Evolutionary conservation across 495 filamentous ascomycete species (phyloP).

Genomic region (Bryoglossum gracile): DNA sequence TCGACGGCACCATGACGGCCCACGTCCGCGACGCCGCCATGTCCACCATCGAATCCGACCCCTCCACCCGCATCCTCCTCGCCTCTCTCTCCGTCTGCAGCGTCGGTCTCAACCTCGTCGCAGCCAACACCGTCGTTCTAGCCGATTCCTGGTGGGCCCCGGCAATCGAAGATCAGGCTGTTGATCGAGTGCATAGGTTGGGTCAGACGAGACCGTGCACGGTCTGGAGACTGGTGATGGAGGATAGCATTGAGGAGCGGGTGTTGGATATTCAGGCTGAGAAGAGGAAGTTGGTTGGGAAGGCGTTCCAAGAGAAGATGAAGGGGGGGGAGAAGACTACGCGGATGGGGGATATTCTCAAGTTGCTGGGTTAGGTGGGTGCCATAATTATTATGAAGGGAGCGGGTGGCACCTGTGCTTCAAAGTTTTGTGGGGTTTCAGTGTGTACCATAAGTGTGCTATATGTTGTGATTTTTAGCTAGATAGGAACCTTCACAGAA

Average conservation of each 20-base stretch:
- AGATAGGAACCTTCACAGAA: no score
- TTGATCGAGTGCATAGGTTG: slow-evolving; percentile 83
- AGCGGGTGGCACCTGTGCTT: background rate
- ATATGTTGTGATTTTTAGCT: no score
- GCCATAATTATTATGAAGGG: background rate
- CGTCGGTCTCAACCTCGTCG: slow-evolving; percentile 84
- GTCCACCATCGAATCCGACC: slow-evolving; percentile 55
- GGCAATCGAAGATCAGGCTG: slow-evolving; percentile 88
- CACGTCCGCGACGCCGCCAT: slow-evolving; percentile 63
- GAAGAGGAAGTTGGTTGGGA: slow-evolving; percentile 71
- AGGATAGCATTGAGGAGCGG: slow-evolving; percentile 76
- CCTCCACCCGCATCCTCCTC: slow-evolving; percentile 69
- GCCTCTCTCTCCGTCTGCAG: slow-evolving; percentile 75
- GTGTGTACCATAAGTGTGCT: background rate
- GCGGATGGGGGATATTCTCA: slow-evolving; percentile 25
- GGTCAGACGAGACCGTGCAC: slow-evolving; percentile 74
- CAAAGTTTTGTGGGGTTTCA: background rate
- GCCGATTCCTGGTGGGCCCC: slow-evolving; percentile 84
- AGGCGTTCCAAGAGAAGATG: slow-evolving; percentile 60
- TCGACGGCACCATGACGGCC: slow-evolving; percentile 77
- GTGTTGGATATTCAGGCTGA: slow-evolving; percentile 74
- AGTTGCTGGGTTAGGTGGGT: slow-evolving; percentile 14
- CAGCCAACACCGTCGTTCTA: slow-evolving; percentile 81
- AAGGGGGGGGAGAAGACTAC: slow-evolving; percentile 24
- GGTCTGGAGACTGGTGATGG: slow-evolving; percentile 78